Conservation (phyloP, 768 basidiomycete genomes). For the Leccinum subtestaceum region DNA sequence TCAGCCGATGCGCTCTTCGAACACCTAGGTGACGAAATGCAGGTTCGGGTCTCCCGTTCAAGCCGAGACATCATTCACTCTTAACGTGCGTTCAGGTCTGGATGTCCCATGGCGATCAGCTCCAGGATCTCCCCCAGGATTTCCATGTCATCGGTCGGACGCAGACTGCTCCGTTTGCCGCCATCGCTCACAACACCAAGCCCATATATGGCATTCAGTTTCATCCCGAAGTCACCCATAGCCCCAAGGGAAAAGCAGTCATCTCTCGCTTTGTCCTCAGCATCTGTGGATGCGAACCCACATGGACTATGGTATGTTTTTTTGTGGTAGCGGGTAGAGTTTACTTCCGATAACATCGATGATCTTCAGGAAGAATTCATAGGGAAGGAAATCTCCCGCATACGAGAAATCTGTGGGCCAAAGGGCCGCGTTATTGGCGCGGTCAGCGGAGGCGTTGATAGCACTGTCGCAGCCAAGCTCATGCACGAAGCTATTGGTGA, state of each 20-base stretch:
- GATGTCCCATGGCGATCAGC: conserved; percentile 99
- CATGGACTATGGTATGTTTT: conserved; percentile 88
- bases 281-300: conserved; percentile 75
- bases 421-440: conserved; percentile 97
- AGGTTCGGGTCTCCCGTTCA: conserved; percentile 46
- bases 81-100: conserved; percentile 69
- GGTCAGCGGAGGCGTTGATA: conserved; percentile 96
- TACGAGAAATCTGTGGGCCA: conserved; percentile 90
- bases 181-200: conserved; percentile 86
- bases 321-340: conserved; percentile 2
- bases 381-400: conserved; percentile 91
- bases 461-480: conserved; percentile 95
- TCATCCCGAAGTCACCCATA: conserved; percentile 98
- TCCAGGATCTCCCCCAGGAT: conserved; percentile 73
- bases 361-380: conserved; percentile 85
- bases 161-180: conserved; percentile 84
- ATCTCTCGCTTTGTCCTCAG: conserved; percentile 80
- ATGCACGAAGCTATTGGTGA: conserved; percentile 99
- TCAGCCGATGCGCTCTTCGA: conserved; percentile 78
- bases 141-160: conserved; percentile 91
- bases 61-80: background rate
- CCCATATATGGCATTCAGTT: conserved; percentile 97
- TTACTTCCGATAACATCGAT: background rate
- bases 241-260: conserved; percentile 83
- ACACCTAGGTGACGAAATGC: conserved; percentile 83